phyloP scores from a whole-genome alignment of 2,329 filamentous ascomycete species.

The Venturia oleaginea region DNA sequence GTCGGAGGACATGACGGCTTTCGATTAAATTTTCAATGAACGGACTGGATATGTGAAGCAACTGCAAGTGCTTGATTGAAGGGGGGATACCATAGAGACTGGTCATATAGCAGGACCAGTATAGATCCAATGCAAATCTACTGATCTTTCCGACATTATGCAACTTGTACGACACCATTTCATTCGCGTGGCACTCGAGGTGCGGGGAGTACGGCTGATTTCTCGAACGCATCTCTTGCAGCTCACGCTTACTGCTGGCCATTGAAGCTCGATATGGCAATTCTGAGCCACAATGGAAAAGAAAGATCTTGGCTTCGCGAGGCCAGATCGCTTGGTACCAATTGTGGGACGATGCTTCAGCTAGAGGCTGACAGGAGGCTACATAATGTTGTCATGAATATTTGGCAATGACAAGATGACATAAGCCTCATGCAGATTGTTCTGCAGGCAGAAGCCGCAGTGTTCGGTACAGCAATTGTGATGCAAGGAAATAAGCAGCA shows the following conservation, averaged over 20 bases:
- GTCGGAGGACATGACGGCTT: neutral
- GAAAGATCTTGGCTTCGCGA: neutral
- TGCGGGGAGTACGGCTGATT: neutral
- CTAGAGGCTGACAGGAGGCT: too few relatives aligned
- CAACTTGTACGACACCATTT: neutral
- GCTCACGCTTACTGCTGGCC: neutral
- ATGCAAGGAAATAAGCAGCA: too few relatives aligned
- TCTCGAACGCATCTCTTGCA: neutral
- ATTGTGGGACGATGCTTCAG: neutral
- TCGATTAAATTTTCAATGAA: neutral
- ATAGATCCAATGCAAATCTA: neutral
- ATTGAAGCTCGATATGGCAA: neutral
- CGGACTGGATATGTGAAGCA: too few relatives aligned
- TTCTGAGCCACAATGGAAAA: neutral
- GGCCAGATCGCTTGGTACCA: neutral
- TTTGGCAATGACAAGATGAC: too few relatives aligned
- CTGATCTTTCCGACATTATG: neutral
- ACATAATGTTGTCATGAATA: too few relatives aligned
- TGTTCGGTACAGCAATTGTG: too few relatives aligned
- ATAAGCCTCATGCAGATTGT: too few relatives aligned
- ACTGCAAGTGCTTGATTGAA: too few relatives aligned
- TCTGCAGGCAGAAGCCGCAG: too few relatives aligned
- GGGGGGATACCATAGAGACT: too few relatives aligned
- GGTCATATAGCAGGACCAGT: too few relatives aligned
- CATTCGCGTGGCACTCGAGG: neutral